These are phyloP conservation scores for Mortierella antarctica DNA, from an alignment of 192 early-diverging fungal genomes.

Conservation along the genomic window DNA sequence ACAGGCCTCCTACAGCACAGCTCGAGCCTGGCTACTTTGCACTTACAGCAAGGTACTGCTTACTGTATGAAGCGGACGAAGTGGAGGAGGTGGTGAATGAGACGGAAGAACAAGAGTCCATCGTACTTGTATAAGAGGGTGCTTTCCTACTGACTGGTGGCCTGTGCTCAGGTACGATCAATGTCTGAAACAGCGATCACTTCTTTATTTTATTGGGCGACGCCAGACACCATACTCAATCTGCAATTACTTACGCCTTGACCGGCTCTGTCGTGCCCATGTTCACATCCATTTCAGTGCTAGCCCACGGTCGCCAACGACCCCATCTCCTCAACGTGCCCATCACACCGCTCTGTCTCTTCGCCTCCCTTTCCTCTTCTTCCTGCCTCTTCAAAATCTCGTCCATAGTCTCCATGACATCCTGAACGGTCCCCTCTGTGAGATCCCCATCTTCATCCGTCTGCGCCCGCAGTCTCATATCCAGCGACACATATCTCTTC, in stretches of 20 bases:
- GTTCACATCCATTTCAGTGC: slow-evolving; percentile 2
- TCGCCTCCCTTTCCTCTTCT: slow-evolving; percentile 29
- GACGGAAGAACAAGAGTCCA: too few species aligned
- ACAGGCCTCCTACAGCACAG: too few species aligned
- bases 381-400: slow-evolving; percentile 37
- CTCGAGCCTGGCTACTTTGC: too few species aligned
- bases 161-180: too few species aligned
- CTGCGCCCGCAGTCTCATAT: slow-evolving; percentile 15
- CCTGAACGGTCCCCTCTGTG: slow-evolving; percentile 27
- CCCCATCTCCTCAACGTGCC: slow-evolving; percentile 22
- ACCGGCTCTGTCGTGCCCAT: slow-evolving; percentile 16
- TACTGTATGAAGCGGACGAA: too few species aligned
- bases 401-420: slow-evolving; percentile 49
- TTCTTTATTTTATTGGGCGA: neutral
- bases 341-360: slow-evolving; percentile 6
- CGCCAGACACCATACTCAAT: neutral
- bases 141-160: too few species aligned
- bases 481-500: slow-evolving; percentile 26
- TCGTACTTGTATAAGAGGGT: too few species aligned
- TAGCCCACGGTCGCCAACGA: slow-evolving; percentile 23
- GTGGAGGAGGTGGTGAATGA: too few species aligned
- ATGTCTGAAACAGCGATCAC: too few species aligned
- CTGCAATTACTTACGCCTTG: slow-evolving; percentile 8
- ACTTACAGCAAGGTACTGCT: too few species aligned
- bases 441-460: slow-evolving; percentile 32